A percentile compares a stretch with the other conserved stretches of the same genome.
Evolutionary conservation across 2,329 filamentous ascomycete genomes (phyloP).

Genomic region (Colletotrichum orchidophilum): DNA sequence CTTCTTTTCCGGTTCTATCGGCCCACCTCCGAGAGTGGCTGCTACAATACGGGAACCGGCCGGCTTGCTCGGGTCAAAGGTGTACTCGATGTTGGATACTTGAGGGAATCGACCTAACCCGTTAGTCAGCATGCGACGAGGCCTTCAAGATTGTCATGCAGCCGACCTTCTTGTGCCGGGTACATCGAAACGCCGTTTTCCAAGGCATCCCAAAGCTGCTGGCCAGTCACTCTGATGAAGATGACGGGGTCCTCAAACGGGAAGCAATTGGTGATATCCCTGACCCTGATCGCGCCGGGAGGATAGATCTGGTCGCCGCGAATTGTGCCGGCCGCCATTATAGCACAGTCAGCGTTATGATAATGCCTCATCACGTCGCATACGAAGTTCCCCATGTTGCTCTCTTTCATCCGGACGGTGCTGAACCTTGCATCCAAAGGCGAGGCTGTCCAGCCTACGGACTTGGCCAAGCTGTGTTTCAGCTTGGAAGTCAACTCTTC

Average conservation of each 20-base stretch:
- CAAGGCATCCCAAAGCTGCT: slow-evolving; percentile 79
- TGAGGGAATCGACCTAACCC: slow-evolving; percentile 82
- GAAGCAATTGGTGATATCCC: slow-evolving; percentile 89
- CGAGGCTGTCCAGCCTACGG: slow-evolving; percentile 82
- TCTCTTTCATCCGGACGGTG: slow-evolving; percentile 80
- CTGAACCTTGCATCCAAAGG: slow-evolving; percentile 88
- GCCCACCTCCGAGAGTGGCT: slow-evolving; percentile 67
- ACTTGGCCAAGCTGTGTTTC: slow-evolving; percentile 80
- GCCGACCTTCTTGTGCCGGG: slow-evolving; percentile 78
- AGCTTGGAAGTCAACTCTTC: slow-evolving; percentile 76
- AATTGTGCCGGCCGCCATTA: slow-evolving; percentile 89
- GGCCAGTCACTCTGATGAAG: slow-evolving; percentile 75
- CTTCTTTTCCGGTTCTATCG: slow-evolving; percentile 68
- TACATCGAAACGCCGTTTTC: slow-evolving; percentile 86
- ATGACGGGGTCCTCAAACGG: slow-evolving; percentile 93
- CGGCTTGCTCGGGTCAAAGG: slow-evolving; percentile 72
- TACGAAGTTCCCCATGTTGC: slow-evolving; percentile 90
- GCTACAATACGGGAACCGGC: slow-evolving; percentile 70
- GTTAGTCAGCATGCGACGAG: not conserved
- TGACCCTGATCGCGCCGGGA: slow-evolving; percentile 78
- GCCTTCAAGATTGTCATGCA: not conserved
- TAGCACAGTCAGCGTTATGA: slow-evolving; percentile 80
- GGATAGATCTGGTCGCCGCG: slow-evolving; percentile 90
- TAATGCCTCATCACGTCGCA: slow-evolving; percentile 91
- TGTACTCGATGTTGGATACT: slow-evolving; percentile 83